These are phyloP conservation scores for Glycyrrhiza uralensis DNA, from an alignment of 306 rosid genomes.

Conservation along the genomic window DNA sequence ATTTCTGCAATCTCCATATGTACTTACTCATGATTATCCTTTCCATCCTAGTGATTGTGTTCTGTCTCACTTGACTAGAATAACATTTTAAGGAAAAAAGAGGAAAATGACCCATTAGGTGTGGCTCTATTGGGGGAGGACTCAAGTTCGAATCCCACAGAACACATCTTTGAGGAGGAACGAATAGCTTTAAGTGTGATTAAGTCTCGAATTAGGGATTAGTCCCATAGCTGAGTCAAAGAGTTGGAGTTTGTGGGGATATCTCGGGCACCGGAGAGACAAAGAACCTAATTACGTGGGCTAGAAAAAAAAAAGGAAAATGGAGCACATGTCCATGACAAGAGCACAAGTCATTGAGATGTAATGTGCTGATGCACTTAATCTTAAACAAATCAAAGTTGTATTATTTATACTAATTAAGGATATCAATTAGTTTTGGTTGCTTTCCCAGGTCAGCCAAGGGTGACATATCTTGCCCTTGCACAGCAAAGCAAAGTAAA, in stretches of 20 bases:
- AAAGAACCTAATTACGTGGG: no score
- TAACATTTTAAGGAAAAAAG: background rate
- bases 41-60: background rate
- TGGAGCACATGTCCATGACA: conserved; percentile 36
- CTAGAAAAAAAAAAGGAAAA: background rate
- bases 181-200: no score
- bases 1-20: background rate
- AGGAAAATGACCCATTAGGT: no score
- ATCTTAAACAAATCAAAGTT: conserved; percentile 21
- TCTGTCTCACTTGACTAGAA: conserved; percentile 2
- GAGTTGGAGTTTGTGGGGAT: no score
- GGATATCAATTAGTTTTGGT: conserved; percentile 16
- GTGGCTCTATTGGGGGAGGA: no score
- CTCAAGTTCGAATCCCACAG: no score
- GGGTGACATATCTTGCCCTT: conserved; percentile 18
- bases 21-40: conserved; percentile 5
- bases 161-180: no score
- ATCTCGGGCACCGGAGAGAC: no score
- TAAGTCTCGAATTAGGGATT: no score
- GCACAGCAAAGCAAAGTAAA: background rate
- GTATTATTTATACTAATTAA: conserved; percentile 1
- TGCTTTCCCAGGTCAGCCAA: conserved; percentile 14
- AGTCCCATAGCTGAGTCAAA: no score
- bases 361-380: conserved; percentile 27
- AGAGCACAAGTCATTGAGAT: conserved; percentile 28